Base-by-base conservation (phyloP, 768 basidiomycete species). In the Tricholoma bakamatsutake region DNA sequence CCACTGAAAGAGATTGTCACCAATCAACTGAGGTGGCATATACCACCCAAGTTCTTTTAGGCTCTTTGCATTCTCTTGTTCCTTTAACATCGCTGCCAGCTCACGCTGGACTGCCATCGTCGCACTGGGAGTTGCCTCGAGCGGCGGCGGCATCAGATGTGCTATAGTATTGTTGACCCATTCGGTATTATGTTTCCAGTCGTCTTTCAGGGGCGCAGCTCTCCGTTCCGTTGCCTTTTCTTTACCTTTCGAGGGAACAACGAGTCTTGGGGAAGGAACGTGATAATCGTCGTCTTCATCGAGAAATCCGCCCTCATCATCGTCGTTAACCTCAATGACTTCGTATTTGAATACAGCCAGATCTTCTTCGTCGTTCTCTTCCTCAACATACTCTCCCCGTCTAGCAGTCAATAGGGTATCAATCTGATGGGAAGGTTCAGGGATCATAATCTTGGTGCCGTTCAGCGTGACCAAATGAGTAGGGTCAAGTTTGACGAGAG, bases 1-100 rank as follows among this genome's bases (percentile, higher is more conserved):
- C 85, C 85, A 88, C 62, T 84, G 84, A 67, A 83, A 86, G 17
- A 87, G 66, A 59, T 87, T 87, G 63, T 87, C 82, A 7, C 78
- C 80, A 18, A 86, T 80, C 42, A 81, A 67, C n/a, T 84, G 82
- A 15, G 77, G 79, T 11, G 86, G 80, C 67, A 90, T 74, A 64
- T 84, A 87, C 84, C 87, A 90, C 10, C 87, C 88, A 1, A 88
- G 70, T 55, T 83, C 79, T 50, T 70, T 76, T 49, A 81, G 65
- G 46, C 78, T 71, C 40, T 62, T 63, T 10, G 73, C 71, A 17
- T 60, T 63, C 8, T 78, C 75, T 66, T 89, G 86, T 61, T 83
- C 83, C 57, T 72, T 80, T 50, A 88, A 64, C 76, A 86, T 82
- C 15, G 75, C 63, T 57, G 75, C 81, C 45, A 88, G 70, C 68